phyloP scores from a whole-genome alignment of 768 basidiomycete genomes.

The Tricholoma saponaceum region DNA sequence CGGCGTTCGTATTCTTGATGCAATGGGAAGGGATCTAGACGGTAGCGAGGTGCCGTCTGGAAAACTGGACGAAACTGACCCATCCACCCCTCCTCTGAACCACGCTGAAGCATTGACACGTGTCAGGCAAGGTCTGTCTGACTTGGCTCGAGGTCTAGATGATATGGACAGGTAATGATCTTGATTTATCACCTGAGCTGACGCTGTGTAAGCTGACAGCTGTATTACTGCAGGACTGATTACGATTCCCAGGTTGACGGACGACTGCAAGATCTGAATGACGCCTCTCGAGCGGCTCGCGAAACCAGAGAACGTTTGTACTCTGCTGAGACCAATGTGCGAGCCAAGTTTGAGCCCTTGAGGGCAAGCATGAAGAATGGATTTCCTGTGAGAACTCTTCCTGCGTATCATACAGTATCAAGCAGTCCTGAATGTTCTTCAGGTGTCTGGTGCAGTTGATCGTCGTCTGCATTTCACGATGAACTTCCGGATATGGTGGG shows the following conservation, averaged over 20 bases:
- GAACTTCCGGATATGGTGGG: constrained; percentile 30
- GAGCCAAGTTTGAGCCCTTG: constrained; percentile 27
- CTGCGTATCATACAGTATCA: neutral
- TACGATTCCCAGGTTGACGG: constrained; percentile 32
- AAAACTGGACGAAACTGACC: constrained; percentile 18
- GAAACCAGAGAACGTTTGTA: constrained; percentile 43
- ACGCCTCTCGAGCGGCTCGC: constrained; percentile 23
- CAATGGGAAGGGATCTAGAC: constrained; percentile 60
- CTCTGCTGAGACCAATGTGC: constrained; percentile 34
- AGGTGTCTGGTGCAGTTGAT: constrained; percentile 11
- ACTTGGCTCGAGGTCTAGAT: constrained; percentile 51
- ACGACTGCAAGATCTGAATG: constrained; percentile 12
- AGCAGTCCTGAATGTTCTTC: constrained; percentile 2
- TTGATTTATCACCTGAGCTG: neutral
- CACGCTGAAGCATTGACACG: constrained; percentile 52
- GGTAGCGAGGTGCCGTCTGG: constrained; percentile 19
- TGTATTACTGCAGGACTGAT: constrained; percentile 29
- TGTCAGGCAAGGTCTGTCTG: constrained; percentile 54
- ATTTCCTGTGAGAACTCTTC: constrained; percentile 31
- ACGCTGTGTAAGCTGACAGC: neutral
- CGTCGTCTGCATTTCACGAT: constrained; percentile 21
- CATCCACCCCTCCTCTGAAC: constrained; percentile 23
- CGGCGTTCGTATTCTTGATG: constrained; percentile 59
- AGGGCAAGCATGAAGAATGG: constrained; percentile 32
- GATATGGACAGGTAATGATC: constrained; percentile 52